Percentiles rank a stretch among this genome's conserved stretches.
Evolutionary conservation across 192 early-diverging fungal genomes (phyloP).

Genomic region (Backusella luteola): DNA sequence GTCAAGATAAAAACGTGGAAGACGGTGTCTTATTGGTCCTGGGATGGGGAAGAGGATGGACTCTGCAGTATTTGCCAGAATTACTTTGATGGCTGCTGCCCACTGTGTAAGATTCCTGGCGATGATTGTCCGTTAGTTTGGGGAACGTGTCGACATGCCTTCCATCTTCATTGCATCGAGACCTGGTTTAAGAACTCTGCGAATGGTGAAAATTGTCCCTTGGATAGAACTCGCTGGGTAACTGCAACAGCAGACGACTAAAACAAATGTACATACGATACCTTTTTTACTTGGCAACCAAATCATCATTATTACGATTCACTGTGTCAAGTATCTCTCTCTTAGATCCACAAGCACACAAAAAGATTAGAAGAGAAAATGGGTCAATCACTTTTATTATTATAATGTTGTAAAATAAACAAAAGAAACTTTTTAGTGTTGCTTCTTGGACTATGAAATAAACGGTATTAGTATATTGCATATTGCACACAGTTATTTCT

Average conservation of each 20-base stretch:
- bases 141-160: constrained; percentile 90
- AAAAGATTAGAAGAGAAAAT: background rate
- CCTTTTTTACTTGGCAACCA: too few species aligned
- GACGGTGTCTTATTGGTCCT: constrained; percentile 84
- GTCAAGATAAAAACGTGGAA: constrained; percentile 57
- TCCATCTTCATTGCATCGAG: constrained; percentile 92
- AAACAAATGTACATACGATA: background rate
- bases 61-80: constrained; percentile 91
- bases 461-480: background rate
- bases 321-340: too few species aligned
- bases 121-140: constrained; percentile 85
- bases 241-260: constrained; percentile 20
- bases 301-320: too few species aligned
- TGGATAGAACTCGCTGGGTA: constrained; percentile 81
- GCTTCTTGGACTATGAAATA: constrained; percentile 31
- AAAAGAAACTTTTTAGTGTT: constrained; percentile 10
- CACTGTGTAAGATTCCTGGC: constrained; percentile 80
- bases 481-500: too few species aligned
- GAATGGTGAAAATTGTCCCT: constrained; percentile 79
- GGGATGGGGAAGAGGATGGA: constrained; percentile 79
- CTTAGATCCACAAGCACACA: background rate
- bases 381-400: background rate
- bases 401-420: background rate
- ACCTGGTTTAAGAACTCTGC: constrained; percentile 75
- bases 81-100: constrained; percentile 86